These are phyloP conservation scores for Globisporangium sylvaticum DNA, from an alignment of 352 stramenopile species.

Conservation along the genomic window DNA sequence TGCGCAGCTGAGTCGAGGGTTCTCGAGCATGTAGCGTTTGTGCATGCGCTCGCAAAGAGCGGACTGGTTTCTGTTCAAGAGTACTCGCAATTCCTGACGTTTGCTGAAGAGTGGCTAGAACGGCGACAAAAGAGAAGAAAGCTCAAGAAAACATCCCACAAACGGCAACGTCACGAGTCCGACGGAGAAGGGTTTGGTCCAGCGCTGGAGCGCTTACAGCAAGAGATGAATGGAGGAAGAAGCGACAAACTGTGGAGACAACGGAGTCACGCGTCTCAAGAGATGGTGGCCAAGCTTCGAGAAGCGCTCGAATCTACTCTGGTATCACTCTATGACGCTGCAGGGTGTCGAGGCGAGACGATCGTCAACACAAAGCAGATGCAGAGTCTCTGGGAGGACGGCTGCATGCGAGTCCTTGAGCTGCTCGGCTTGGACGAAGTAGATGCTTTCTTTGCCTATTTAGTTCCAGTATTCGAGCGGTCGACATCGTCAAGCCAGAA, in stretches of 20 bases:
- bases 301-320: not conserved
- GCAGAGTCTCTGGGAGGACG: constrained; percentile 9
- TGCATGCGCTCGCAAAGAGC: constrained; percentile 23
- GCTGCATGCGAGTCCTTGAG: constrained; percentile 6
- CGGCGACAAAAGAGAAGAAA: not conserved
- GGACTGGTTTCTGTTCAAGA: constrained; percentile 20
- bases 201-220: constrained; percentile 1
- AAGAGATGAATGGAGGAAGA: not conserved
- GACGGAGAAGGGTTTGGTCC: constrained; percentile 1
- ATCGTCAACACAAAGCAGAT: not conserved
- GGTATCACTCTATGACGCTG: not conserved
- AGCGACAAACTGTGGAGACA: not conserved
- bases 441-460: constrained; percentile 13
- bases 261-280: not conserved
- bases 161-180: not conserved
- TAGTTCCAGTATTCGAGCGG: constrained; percentile 6
- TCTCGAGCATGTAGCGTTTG: constrained; percentile 20
- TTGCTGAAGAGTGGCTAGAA: constrained; percentile 22
- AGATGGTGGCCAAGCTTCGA: not conserved
- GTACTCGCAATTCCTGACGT: constrained; percentile 24
- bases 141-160: constrained; percentile 1
- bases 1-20: not conserved
- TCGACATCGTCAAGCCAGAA: not conserved
- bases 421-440: not conserved
- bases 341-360: not conserved